A percentile compares a stretch with the other conserved stretches of the same genome.
Evolutionary conservation across 768 basidiomycete species (phyloP).

Genomic region (Leccinum uliginosum): DNA sequence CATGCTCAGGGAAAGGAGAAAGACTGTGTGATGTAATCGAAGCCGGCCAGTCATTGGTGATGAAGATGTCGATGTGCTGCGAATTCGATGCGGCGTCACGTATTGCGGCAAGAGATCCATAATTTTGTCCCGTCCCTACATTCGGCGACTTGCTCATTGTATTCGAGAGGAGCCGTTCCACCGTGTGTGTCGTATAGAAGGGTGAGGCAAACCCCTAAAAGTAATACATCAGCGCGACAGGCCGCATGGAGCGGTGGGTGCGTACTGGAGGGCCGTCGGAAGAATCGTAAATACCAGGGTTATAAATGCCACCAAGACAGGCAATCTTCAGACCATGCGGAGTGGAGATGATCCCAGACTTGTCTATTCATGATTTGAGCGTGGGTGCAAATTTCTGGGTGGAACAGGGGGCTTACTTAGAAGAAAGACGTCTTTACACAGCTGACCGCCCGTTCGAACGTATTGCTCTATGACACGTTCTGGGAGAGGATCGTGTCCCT

Average conservation of each 20-base stretch:
- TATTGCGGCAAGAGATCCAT: conserved; percentile 64
- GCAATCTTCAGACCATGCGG: conserved; percentile 79
- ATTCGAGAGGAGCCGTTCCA: conserved; percentile 70
- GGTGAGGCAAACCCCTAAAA: conserved; percentile 71
- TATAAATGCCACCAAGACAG: conserved; percentile 77
- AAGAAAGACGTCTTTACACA: conserved; percentile 80
- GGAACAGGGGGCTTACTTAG: conserved; percentile 55
- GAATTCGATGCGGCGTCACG: conserved; percentile 57
- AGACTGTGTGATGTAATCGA: conserved; percentile 59
- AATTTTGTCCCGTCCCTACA: conserved; percentile 44
- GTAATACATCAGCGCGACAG: conserved; percentile 1
- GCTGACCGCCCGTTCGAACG: conserved; percentile 68
- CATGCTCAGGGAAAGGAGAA: conserved; percentile 42
- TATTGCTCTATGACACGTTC: conserved; percentile 69
- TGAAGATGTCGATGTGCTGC: conserved; percentile 72
- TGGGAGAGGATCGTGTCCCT: conserved; percentile 77
- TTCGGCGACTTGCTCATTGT: conserved; percentile 49
- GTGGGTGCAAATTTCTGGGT: background rate
- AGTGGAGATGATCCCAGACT: conserved; percentile 77
- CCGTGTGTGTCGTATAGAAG: conserved; percentile 64
- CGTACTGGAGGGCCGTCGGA: conserved; percentile 64
- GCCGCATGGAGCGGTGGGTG: conserved; percentile 6
- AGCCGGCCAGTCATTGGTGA: conserved; percentile 76
- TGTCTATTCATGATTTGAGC: conserved; percentile 45
- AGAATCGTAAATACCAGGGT: conserved; percentile 52